Base-by-base conservation (phyloP, 345 rosid species). In the Melaleuca alternifolia region DNA sequence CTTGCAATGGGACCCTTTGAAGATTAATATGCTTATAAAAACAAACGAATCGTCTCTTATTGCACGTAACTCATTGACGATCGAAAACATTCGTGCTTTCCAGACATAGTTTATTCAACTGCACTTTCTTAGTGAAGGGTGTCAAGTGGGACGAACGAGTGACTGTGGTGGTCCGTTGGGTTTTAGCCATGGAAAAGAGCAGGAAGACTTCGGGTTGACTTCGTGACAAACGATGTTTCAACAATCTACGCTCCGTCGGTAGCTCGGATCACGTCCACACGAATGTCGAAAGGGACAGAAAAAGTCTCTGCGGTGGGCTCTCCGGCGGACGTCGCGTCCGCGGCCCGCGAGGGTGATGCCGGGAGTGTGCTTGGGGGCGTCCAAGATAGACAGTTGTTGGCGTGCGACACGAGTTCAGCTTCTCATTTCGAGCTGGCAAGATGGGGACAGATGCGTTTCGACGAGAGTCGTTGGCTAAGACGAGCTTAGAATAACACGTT, bases 41-140 rank as follows among this genome's bases (percentile, higher is more conserved):
- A 0, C 5, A 15, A 15, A 3, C 16, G 7, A 2, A 26, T 59
- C 0, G 11, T 26, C n/a, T 12, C 16, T 59, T 0, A n/a, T 59
- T n/a, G 3, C 30, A 5, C 16, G 1, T 61, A 4, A 30, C 46
- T 71, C 79, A 33, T 71, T 21, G 46, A 18, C 26, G 26, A 71
- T 11, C 48, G 46, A 48, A 71, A 33, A n/a, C 8, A 33, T 12
- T 37, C 79, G 26, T 0, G 48, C 46, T 20, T 71, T 71, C 26
- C 0, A 18, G 18, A 10, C 81, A 11, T 18, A 18, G 18, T 10
- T 65, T 18, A 37, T 15, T 37, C 10, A 6, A 10, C 0, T 18
- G 48, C 48, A 18, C 81, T 71, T 71, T 37, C 7, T 10, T 2
- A 20, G 18, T 11, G 79, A 18, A 24, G 46, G 48, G 12, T 46